phyloP scores from a whole-genome alignment of 306 rosid genomes.

The Citrullus colocynthis region DNA sequence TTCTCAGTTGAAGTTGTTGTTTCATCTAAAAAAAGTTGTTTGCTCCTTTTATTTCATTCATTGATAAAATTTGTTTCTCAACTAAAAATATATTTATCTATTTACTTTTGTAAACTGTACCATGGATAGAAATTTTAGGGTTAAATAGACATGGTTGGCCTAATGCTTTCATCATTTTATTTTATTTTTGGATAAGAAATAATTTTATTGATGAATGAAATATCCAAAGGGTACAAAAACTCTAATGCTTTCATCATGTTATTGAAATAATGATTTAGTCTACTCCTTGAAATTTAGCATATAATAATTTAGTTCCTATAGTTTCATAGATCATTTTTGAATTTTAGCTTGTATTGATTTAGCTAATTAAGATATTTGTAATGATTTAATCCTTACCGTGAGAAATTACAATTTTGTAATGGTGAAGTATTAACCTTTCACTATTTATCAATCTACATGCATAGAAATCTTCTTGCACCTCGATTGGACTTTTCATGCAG shows the following conservation, averaged over 20 bases:
- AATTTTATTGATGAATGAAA: no score
- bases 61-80: no score
- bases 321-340: neutral
- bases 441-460: neutral
- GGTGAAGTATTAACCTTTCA: neutral
- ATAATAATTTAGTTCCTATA: neutral
- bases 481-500: neutral
- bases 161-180: neutral
- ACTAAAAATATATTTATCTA: neutral
- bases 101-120: neutral
- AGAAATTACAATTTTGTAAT: no score
- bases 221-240: no score
- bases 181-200: no score
- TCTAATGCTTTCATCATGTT: neutral
- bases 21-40: no score
- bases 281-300: neutral
- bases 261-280: neutral
- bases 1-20: no score
- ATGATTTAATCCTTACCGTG: no score
- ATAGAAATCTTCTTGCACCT: neutral
- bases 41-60: no score
- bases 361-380: no score
- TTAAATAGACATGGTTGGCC: neutral
- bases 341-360: neutral
- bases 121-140: neutral